Evolutionary conservation across 139 green algal species (phyloP).

Genomic region (Deuterostichococcus epilithicus): DNA sequence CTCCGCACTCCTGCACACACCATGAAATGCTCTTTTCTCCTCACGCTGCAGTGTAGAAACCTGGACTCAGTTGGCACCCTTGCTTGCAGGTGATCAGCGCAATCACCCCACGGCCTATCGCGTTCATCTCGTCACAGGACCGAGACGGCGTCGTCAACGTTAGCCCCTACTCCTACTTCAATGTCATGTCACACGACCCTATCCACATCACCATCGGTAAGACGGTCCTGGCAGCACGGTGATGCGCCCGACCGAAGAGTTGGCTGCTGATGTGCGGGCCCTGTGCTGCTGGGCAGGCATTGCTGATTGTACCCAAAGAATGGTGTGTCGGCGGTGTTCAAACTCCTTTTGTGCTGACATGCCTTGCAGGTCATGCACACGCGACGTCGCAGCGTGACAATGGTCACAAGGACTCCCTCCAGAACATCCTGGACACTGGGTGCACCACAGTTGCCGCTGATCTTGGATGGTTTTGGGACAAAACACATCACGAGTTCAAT

Average conservation of each 20-base stretch:
- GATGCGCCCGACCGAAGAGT: not conserved
- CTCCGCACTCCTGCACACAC: too few relatives aligned
- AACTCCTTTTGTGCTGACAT: not conserved
- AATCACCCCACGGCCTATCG: slow-evolving; percentile 79
- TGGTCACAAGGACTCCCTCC: slow-evolving; percentile 81
- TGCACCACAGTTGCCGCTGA: too few relatives aligned
- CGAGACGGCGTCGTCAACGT: slow-evolving; percentile 53
- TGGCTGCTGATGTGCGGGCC: too few relatives aligned
- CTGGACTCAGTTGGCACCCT: not conserved
- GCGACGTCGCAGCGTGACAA: slow-evolving; percentile 5
- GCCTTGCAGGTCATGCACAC: not conserved
- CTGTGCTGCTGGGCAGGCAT: too few relatives aligned
- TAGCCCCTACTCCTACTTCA: slow-evolving; percentile 89
- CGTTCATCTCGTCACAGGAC: slow-evolving; percentile 68
- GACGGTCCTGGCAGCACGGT: not conserved
- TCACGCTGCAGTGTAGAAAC: too few relatives aligned
- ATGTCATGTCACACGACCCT: slow-evolving; percentile 76
- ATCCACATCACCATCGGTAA: slow-evolving; percentile 51
- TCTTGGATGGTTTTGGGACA: not conserved
- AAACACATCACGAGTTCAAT: slow-evolving; percentile 5
- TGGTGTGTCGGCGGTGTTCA: slow-evolving; percentile 4
- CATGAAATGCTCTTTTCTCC: too few relatives aligned
- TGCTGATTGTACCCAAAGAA: too few relatives aligned
- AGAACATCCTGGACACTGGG: slow-evolving; percentile 87
- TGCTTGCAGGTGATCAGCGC: slow-evolving; percentile 60